Evolutionary conservation across 2,329 filamentous ascomycete genomes (phyloP).

Genomic region (Samsoniella hepiali): DNA sequence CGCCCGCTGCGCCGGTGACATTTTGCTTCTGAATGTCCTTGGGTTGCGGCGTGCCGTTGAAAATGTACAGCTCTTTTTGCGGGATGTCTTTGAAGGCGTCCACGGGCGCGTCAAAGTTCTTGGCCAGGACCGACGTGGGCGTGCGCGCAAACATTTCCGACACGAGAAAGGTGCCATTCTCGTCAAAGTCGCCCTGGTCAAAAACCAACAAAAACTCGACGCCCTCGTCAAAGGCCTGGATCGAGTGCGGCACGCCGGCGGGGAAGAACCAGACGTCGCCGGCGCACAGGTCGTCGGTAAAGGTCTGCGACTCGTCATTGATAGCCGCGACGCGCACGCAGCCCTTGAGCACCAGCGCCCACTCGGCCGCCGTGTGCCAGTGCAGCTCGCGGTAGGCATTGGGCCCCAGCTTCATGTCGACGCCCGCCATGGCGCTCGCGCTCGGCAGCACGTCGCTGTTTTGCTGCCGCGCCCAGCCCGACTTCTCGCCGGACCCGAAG

Average conservation of each 20-base stretch:
- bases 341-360: constrained; percentile 53
- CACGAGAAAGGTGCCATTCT: constrained; percentile 58
- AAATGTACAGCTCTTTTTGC: constrained; percentile 48
- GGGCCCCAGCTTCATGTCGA: constrained; percentile 56
- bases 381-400: constrained; percentile 61
- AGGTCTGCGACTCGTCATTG: constrained; percentile 48
- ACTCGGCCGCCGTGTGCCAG: constrained; percentile 56
- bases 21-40: constrained; percentile 45
- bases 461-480: constrained; percentile 55
- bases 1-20: constrained; percentile 43
- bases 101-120: constrained; percentile 49
- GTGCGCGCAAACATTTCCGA: constrained; percentile 51
- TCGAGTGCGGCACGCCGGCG: constrained; percentile 46
- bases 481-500: constrained; percentile 38
- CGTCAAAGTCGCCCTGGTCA: constrained; percentile 55
- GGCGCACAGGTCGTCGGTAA: constrained; percentile 45
- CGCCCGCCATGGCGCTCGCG: constrained; percentile 52
- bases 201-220: constrained; percentile 60
- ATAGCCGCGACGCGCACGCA: constrained; percentile 50
- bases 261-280: constrained; percentile 57
- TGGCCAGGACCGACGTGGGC: constrained; percentile 51
- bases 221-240: constrained; percentile 54
- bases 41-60: constrained; percentile 49
- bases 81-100: constrained; percentile 48
- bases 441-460: constrained; percentile 49